A percentile compares a stretch with the other conserved stretches of the same genome.
Evolutionary conservation across 495 filamentous ascomycete species (phyloP).

Genomic region (Articulospora tetracladia): DNA sequence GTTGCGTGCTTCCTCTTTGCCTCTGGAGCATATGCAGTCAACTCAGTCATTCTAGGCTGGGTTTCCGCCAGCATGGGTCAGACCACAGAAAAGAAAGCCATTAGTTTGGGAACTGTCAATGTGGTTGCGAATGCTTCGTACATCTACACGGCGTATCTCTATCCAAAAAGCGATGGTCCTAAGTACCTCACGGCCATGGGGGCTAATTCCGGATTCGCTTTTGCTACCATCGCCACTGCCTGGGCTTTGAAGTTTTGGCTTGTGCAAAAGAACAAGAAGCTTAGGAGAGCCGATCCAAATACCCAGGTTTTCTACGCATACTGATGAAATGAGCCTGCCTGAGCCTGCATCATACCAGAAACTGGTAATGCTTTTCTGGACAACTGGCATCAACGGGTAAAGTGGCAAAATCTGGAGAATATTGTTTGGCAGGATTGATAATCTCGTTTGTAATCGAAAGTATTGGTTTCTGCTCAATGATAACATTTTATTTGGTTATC

Average conservation of each 20-base stretch:
- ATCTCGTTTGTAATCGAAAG: too few species aligned
- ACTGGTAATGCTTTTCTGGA: too few species aligned
- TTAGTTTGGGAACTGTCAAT: constrained; percentile 17
- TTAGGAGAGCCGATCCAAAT: background rate
- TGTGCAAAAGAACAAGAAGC: constrained; percentile 2
- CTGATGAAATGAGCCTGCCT: background rate
- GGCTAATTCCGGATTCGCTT: constrained; percentile 18
- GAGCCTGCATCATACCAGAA: too few species aligned
- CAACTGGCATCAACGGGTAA: too few species aligned
- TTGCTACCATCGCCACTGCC: constrained; percentile 1
- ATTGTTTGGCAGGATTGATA: too few species aligned
- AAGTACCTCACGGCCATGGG: constrained; percentile 18
- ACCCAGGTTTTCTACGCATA: constrained; percentile 5
- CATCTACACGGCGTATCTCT: constrained; percentile 21
- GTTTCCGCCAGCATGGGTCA: constrained; percentile 30
- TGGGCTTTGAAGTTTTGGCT: background rate
- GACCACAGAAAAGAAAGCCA: constrained; percentile 30
- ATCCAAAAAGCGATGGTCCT: constrained; percentile 15
- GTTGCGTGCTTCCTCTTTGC: constrained; percentile 33
- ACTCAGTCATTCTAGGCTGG: constrained; percentile 37
- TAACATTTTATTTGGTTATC: too few species aligned
- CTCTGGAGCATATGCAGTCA: constrained; percentile 32
- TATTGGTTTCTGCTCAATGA: too few species aligned
- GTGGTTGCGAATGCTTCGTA: constrained; percentile 10
- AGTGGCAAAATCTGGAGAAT: too few species aligned